Conservation (phyloP, 495 filamentous ascomycete genomes). For the Tirmania nivea region DNA sequence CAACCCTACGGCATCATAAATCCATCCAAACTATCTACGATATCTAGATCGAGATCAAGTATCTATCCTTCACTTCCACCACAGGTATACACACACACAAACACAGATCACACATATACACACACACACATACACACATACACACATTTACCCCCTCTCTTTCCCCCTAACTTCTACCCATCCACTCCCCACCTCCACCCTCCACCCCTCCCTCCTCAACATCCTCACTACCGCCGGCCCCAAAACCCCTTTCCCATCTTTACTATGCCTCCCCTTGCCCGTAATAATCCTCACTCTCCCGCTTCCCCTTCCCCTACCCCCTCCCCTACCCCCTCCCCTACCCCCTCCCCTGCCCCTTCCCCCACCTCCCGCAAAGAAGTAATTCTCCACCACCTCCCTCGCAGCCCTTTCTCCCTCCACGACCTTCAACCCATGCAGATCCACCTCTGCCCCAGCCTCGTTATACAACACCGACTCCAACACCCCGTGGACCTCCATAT, state of each 20-base stretch:
- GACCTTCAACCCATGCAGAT: background rate
- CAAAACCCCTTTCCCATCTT: background rate
- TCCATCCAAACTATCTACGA: too few species aligned
- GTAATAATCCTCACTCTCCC: background rate
- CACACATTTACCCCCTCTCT: background rate
- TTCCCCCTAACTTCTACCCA: background rate
- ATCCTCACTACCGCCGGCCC: background rate
- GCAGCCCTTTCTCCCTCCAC: background rate
- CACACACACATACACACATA: too few species aligned
- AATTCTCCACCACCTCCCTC: background rate
- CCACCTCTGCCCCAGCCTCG: background rate
- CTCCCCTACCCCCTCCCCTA: background rate
- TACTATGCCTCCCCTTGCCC: background rate
- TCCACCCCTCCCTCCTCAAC: background rate
- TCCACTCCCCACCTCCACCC: background rate
- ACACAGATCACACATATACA: too few species aligned
- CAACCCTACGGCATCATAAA: too few species aligned
- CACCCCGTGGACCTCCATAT: background rate
- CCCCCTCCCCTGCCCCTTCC: background rate
- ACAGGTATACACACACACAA: too few species aligned
- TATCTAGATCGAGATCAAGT: too few species aligned
- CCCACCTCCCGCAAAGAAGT: background rate
- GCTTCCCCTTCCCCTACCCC: background rate
- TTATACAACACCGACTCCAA: background rate
- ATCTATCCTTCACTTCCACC: too few species aligned